phyloP scores from a whole-genome alignment of 768 basidiomycete species.

The Lactarius pseudohatsudake region DNA sequence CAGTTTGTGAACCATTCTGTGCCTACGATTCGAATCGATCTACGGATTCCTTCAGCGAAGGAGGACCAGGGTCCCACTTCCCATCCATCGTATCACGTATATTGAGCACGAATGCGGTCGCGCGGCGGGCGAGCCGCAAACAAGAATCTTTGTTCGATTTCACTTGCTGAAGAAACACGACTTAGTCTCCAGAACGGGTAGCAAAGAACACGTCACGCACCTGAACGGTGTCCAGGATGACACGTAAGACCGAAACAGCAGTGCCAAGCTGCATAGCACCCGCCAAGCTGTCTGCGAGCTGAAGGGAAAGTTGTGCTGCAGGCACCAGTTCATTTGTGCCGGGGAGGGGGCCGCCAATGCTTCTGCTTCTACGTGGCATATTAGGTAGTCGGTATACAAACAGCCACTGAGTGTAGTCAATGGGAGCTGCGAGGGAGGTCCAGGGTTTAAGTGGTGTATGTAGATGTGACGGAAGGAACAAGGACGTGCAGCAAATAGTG shows the following conservation, averaged over 20 bases:
- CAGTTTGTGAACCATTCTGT: neutral
- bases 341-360: constrained; percentile 1
- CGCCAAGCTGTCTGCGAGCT: constrained; percentile 14
- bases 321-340: constrained; percentile 7
- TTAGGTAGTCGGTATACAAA: no score
- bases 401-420: neutral
- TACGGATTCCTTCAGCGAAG: constrained; percentile 12
- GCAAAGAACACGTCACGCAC: neutral
- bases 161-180: constrained; percentile 2
- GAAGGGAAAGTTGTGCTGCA: neutral
- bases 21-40: constrained; percentile 16
- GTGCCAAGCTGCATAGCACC: constrained; percentile 12
- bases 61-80: constrained; percentile 16
- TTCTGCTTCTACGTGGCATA: constrained; percentile 3
- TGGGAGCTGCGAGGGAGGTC: neutral
- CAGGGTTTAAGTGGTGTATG: neutral
- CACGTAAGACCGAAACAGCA: constrained; percentile 2
- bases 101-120: constrained; percentile 16
- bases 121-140: constrained; percentile 11
- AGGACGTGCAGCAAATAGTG: neutral
- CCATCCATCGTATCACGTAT: constrained; percentile 21
- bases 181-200: neutral
- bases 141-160: constrained; percentile 17
- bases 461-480: neutral
- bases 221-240: constrained; percentile 8